Percentiles rank a stretch among this genome's conserved stretches.
phyloP scores from a whole-genome alignment of 2,329 filamentous ascomycete species.

The Emydomyces testavorans region DNA sequence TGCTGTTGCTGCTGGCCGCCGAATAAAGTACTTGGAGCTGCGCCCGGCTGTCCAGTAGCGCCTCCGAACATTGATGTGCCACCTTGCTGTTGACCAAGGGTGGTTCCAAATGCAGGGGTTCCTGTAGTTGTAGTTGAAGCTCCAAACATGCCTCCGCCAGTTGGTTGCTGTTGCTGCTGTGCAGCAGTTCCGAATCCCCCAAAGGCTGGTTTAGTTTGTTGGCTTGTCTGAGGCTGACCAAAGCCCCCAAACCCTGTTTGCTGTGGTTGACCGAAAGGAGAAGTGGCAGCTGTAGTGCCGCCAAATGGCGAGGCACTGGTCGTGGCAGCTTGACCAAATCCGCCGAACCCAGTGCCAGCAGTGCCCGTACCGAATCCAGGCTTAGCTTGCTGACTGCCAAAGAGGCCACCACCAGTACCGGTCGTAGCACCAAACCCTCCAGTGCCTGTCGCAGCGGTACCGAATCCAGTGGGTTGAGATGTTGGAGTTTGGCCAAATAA shows the following conservation, averaged over 20 bases:
- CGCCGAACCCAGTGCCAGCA: slow-evolving; percentile 24
- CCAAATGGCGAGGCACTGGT: slow-evolving; percentile 33
- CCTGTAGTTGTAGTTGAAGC: slow-evolving; percentile 21
- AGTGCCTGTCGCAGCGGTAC: slow-evolving; percentile 27
- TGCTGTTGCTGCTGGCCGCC: slow-evolving; percentile 33
- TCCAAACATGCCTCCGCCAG: slow-evolving; percentile 36
- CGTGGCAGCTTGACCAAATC: slow-evolving; percentile 31
- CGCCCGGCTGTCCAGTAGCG: slow-evolving; percentile 27
- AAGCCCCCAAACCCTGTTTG: slow-evolving; percentile 35
- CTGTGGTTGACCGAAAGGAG: slow-evolving; percentile 36
- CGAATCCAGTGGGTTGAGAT: slow-evolving; percentile 32
- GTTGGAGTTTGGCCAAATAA: slow-evolving; percentile 28
- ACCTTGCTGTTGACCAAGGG: slow-evolving; percentile 32
- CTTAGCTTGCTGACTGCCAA: slow-evolving; percentile 33
- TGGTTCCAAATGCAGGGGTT: slow-evolving; percentile 30
- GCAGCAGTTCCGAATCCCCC: slow-evolving; percentile 28
- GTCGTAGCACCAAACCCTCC: slow-evolving; percentile 27
- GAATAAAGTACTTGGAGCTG: slow-evolving; percentile 33
- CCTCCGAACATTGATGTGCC: slow-evolving; percentile 2
- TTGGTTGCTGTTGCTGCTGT: slow-evolving; percentile 32
- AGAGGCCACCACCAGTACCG: slow-evolving; percentile 28
- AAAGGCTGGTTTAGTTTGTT: slow-evolving; percentile 31
- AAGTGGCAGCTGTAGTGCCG: slow-evolving; percentile 28
- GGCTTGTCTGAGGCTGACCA: slow-evolving; percentile 31
- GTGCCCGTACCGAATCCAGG: slow-evolving; percentile 26